These are phyloP conservation scores for Garcia nutans DNA, from an alignment of 345 rosid species.

Conservation along the genomic window DNA sequence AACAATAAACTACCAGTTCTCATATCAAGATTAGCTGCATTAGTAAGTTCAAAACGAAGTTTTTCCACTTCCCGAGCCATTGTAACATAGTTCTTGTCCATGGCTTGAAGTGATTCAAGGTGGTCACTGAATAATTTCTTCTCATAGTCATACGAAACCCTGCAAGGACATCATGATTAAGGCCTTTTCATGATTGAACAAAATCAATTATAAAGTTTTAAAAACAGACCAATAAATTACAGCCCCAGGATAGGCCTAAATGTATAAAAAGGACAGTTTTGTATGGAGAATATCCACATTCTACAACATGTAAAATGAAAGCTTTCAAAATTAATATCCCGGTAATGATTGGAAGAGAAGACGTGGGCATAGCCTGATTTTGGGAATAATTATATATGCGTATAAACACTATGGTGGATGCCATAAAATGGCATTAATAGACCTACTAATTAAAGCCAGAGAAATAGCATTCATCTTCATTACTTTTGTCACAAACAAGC, in stretches of 20 bases:
- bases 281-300: background rate
- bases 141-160: constrained; percentile 83
- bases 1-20: constrained; percentile 48
- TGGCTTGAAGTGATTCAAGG: constrained; percentile 84
- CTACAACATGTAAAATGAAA: background rate
- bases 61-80: constrained; percentile 95
- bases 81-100: constrained; percentile 81
- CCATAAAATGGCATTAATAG: too few relatives aligned
- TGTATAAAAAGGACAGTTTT: too few relatives aligned
- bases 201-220: background rate
- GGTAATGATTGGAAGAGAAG: background rate
- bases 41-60: constrained; percentile 74
- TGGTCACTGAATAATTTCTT: constrained; percentile 87
- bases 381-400: too few relatives aligned
- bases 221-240: background rate
- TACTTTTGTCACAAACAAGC: too few relatives aligned
- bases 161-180: constrained; percentile 34
- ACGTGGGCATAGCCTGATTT: too few relatives aligned
- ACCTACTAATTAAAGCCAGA: too few relatives aligned
- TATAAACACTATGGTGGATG: too few relatives aligned
- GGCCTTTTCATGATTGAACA: background rate
- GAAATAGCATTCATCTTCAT: too few relatives aligned
- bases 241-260: background rate
- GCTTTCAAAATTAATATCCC: background rate
- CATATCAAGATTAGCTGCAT: constrained; percentile 53